These are phyloP conservation scores for Deinandra increscens DNA, from an alignment of 129 eudicot species.

Conservation along the genomic window DNA sequence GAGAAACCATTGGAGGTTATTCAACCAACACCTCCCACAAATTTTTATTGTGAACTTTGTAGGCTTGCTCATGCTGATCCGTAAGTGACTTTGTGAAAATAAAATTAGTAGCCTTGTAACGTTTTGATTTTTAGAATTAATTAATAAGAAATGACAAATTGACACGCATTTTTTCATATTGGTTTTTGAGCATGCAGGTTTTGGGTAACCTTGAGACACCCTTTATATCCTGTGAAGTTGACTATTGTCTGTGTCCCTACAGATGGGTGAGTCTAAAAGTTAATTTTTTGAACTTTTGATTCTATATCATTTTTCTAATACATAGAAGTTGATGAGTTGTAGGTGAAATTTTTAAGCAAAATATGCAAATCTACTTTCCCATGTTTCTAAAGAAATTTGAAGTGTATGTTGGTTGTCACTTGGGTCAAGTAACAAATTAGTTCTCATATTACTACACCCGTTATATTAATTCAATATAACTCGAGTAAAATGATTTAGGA, in stretches of 20 bases:
- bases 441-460: not conserved
- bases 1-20: slow-evolving; percentile 78
- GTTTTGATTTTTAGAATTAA: not conserved
- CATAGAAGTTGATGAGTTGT: not conserved
- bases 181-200: slow-evolving; percentile 56
- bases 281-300: not conserved
- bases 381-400: not conserved
- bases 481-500: not conserved
- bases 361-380: not conserved
- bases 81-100: slow-evolving; percentile 50
- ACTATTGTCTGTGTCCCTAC: slow-evolving; percentile 56
- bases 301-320: not conserved
- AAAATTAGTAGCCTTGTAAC: not conserved
- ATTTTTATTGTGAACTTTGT: slow-evolving; percentile 82
- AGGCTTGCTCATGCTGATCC: slow-evolving; percentile 92
- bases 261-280: slow-evolving; percentile 67
- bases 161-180: not conserved
- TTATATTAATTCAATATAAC: not conserved
- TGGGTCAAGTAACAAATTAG: slow-evolving; percentile 1
- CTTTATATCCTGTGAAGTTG: slow-evolving; percentile 78
- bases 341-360: not conserved
- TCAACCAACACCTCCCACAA: slow-evolving; percentile 59
- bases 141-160: not conserved
- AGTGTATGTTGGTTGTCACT: not conserved
- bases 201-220: slow-evolving; percentile 66